phyloP scores from a whole-genome alignment of 2,329 filamentous ascomycete genomes.

The Aspergillus floridensis region DNA sequence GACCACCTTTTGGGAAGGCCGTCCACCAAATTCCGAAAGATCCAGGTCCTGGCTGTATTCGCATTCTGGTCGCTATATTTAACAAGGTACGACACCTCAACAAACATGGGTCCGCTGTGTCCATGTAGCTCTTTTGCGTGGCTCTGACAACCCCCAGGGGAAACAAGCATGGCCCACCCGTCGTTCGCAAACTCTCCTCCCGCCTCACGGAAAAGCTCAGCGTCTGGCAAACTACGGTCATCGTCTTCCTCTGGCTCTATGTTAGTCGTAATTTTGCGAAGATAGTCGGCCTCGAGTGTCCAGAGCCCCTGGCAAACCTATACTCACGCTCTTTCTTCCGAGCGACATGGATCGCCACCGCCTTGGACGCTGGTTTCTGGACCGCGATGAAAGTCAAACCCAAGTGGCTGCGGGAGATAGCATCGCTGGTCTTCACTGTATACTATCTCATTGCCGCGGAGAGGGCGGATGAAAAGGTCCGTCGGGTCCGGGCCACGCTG shows the following conservation, averaged over 20 bases:
- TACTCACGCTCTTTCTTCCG: constrained; percentile 92
- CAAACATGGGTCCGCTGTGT: too few relatives aligned
- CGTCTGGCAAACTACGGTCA: constrained; percentile 82
- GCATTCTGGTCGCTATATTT: constrained; percentile 89
- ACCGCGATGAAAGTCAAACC: constrained; percentile 88
- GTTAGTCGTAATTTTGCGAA: constrained; percentile 90
- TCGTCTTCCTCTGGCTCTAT: constrained; percentile 89
- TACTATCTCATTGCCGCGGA: constrained; percentile 94
- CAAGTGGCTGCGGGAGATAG: constrained; percentile 77
- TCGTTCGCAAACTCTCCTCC: constrained; percentile 58
- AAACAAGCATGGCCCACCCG: constrained; percentile 73
- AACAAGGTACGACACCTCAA: constrained; percentile 54
- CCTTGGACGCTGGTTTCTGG: constrained; percentile 95
- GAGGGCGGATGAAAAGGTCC: constrained; percentile 92
- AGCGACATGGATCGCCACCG: constrained; percentile 94
- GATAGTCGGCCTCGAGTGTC: constrained; percentile 82
- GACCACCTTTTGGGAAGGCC: constrained; percentile 92
- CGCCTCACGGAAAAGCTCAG: constrained; percentile 70
- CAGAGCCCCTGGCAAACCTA: constrained; percentile 89
- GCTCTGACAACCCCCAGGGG: constrained; percentile 59
- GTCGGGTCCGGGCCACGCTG: constrained; percentile 79
- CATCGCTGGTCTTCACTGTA: constrained; percentile 76
- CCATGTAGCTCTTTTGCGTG: not conserved
- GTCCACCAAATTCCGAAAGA: constrained; percentile 84
- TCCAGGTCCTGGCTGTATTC: constrained; percentile 87